A percentile compares a stretch with the other conserved stretches of the same genome.
These are phyloP conservation scores for Vigna radiata DNA, from an alignment of 306 rosid species.

Conservation along the genomic window DNA sequence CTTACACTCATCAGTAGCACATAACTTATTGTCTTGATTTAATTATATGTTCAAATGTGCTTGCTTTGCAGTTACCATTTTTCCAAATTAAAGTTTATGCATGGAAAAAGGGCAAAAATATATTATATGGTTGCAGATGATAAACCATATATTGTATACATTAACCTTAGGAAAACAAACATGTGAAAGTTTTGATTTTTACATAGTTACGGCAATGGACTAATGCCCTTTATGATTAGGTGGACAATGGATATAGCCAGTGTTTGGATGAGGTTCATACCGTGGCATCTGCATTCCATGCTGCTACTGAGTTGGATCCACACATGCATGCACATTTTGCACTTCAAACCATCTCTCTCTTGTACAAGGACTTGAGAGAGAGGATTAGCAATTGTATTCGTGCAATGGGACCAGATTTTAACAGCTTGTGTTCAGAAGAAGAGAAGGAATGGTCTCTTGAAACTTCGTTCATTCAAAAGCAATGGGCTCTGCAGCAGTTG, in stretches of 20 bases:
- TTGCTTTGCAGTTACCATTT: background rate
- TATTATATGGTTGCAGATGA: too few relatives aligned
- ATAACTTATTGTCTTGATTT: background rate
- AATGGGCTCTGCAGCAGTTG: slow-evolving; percentile 86
- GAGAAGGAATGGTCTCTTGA: slow-evolving; percentile 68
- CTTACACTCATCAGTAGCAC: background rate
- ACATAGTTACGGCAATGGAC: slow-evolving; percentile 4
- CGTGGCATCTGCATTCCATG: slow-evolving; percentile 81
- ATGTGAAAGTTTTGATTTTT: background rate
- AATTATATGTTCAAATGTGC: slow-evolving; percentile 7
- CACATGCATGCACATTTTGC: slow-evolving; percentile 76
- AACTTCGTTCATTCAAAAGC: slow-evolving; percentile 72
- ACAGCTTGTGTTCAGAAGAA: slow-evolving; percentile 54
- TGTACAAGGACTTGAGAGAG: slow-evolving; percentile 77
- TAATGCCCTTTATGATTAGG: slow-evolving; percentile 49
- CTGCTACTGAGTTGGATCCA: slow-evolving; percentile 83
- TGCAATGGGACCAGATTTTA: slow-evolving; percentile 55
- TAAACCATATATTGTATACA: too few relatives aligned
- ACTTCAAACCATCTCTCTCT: slow-evolving; percentile 59
- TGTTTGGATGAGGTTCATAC: slow-evolving; percentile 88
- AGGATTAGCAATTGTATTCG: slow-evolving; percentile 74
- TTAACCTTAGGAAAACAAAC: background rate
- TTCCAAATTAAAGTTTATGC: background rate
- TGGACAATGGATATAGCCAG: slow-evolving; percentile 76
- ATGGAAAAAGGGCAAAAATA: background rate